Conservation (phyloP, 2,329 filamentous ascomycete species). For the Colletotrichum tabaci region DNA sequence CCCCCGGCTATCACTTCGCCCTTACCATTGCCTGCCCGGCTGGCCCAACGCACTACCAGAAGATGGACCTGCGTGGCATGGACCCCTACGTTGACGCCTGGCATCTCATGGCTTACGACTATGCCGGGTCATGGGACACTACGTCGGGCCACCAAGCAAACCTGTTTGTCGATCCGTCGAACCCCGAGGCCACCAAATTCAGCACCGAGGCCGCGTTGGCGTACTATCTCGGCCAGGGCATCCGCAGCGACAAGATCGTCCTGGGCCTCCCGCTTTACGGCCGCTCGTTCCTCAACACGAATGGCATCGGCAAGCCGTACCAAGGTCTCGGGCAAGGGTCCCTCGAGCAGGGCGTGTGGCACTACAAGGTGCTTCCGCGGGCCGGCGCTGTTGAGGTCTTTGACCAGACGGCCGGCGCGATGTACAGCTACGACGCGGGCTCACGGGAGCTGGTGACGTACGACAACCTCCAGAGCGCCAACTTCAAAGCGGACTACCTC, state of each 20-base stretch:
- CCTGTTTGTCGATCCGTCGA: conserved; percentile 67
- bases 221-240: conserved; percentile 72
- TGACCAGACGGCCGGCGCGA: conserved; percentile 72
- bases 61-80: conserved; percentile 68
- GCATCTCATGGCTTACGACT: conserved; percentile 80
- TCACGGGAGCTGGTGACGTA: conserved; percentile 78
- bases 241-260: conserved; percentile 76
- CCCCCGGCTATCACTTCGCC: conserved; percentile 62
- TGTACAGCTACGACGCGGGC: conserved; percentile 78
- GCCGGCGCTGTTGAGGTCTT: conserved; percentile 69
- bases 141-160: conserved; percentile 79
- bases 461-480: conserved; percentile 72
- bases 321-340: conserved; percentile 73
- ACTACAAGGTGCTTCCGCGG: conserved; percentile 80
- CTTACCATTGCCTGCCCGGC: conserved; percentile 68
- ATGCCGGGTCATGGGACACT: conserved; percentile 77
- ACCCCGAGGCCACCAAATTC: conserved; percentile 75
- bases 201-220: conserved; percentile 76
- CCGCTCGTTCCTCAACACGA: conserved; percentile 79
- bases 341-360: conserved; percentile 75
- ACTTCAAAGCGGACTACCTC: conserved; percentile 76
- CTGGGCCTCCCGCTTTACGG: conserved; percentile 86
- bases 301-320: conserved; percentile 76
- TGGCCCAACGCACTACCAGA: conserved; percentile 63
- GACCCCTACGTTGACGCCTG: conserved; percentile 71